Conservation (phyloP, 306 rosid genomes). For the Datisca glomerata region DNA sequence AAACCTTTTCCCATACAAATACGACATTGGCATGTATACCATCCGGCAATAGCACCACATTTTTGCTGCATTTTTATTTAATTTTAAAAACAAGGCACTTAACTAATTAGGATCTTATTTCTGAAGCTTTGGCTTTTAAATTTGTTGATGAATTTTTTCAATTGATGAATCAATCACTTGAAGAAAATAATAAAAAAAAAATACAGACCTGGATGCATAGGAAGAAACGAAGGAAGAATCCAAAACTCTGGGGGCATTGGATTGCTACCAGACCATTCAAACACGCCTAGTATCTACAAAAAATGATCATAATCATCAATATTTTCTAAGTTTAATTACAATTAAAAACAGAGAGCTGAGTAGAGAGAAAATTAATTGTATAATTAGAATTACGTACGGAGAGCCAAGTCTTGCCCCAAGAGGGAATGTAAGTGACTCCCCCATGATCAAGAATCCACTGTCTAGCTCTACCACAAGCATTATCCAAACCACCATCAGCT, state of each 20-base stretch:
- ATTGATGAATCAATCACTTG: too few species aligned
- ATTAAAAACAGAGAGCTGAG: background rate
- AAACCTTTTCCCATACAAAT: constrained; percentile 59
- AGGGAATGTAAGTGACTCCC: constrained; percentile 43
- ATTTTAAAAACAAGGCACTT: background rate
- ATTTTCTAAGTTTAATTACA: too few species aligned
- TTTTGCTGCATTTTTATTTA: constrained; percentile 37
- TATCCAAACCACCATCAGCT: constrained; percentile 38
- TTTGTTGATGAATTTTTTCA: too few species aligned
- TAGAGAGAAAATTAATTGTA: too few species aligned
- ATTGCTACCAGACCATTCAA: constrained; percentile 56
- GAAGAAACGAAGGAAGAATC: constrained; percentile 70
- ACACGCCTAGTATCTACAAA: constrained; percentile 66
- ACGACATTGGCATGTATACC: constrained; percentile 80
- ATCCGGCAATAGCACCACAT: constrained; percentile 77
- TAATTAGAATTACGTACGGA: too few species aligned
- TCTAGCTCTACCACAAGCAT: constrained; percentile 55
- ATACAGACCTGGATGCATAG: constrained; percentile 49
- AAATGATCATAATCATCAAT: background rate
- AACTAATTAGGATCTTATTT: background rate
- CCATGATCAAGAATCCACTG: constrained; percentile 72
- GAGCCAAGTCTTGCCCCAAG: constrained; percentile 91
- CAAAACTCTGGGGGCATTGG: constrained; percentile 88
- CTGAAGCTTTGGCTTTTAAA: too few species aligned
- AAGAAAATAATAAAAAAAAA: background rate